These are phyloP conservation scores for Aspergillus awamori DNA, from an alignment of 2,329 filamentous ascomycete genomes.

Conservation along the genomic window DNA sequence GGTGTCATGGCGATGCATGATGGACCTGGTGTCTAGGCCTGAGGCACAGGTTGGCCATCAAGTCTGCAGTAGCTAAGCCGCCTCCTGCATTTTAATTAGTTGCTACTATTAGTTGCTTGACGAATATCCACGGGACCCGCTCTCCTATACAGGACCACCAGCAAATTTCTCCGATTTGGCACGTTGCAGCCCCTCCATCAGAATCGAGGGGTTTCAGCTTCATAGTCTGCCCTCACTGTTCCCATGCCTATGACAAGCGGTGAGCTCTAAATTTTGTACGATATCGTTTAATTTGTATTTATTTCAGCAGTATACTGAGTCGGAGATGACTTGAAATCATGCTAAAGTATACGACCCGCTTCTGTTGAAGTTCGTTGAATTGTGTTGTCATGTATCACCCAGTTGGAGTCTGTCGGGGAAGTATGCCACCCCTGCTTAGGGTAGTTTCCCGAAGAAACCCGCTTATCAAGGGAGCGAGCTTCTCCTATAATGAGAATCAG, in stretches of 20 bases:
- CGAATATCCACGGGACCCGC: not conserved
- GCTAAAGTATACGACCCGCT: not conserved
- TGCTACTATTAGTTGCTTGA: not conserved
- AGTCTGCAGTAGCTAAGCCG: slow-evolving; percentile 4
- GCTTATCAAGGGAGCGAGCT: not conserved
- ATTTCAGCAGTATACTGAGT: too few relatives aligned
- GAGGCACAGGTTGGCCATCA: not conserved
- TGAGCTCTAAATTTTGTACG: not conserved
- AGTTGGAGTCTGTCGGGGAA: not conserved
- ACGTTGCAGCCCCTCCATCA: not conserved
- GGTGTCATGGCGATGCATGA: slow-evolving; percentile 4
- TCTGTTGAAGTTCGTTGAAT: not conserved
- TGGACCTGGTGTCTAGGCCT: not conserved
- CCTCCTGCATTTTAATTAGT: slow-evolving; percentile 7
- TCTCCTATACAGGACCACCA: not conserved
- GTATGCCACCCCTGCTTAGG: not conserved
- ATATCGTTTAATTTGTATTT: too few relatives aligned
- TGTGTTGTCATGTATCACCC: not conserved
- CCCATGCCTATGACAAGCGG: not conserved
- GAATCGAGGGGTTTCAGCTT: not conserved
- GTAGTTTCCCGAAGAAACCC: not conserved
- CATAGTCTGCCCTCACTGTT: not conserved
- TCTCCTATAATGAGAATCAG: not conserved
- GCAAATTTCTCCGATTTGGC: not conserved
- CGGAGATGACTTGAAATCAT: too few relatives aligned